phyloP scores from a whole-genome alignment of 345 rosid species.

The Populus ilicifolia region DNA sequence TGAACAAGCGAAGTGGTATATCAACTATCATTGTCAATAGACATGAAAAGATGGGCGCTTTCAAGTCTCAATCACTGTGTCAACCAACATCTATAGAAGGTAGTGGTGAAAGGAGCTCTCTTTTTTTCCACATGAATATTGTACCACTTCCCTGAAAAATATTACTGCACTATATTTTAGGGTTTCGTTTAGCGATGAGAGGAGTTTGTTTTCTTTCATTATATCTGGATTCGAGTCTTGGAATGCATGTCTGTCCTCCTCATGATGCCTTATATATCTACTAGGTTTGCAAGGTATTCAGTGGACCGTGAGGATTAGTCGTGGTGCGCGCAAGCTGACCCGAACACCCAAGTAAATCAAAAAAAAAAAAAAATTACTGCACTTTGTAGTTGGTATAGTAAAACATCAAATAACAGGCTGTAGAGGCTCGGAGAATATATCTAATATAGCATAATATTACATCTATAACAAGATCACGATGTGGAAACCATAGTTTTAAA shows the following conservation, averaged over 20 bases:
- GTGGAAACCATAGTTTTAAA: conserved; percentile 9
- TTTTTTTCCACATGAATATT: background rate
- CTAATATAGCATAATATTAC: background rate
- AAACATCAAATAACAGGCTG: background rate
- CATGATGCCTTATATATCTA: no score
- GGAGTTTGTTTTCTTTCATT: no score
- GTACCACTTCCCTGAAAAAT: background rate
- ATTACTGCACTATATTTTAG: background rate
- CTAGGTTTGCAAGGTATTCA: no score
- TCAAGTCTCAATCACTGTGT: conserved; percentile 67
- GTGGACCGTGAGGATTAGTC: no score
- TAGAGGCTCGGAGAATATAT: background rate
- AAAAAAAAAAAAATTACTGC: background rate
- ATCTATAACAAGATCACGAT: conserved; percentile 10
- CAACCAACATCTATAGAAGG: conserved; percentile 44
- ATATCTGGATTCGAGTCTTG: no score
- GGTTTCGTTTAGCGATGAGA: no score
- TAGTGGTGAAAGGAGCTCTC: conserved; percentile 29
- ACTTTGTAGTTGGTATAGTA: background rate
- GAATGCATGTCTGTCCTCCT: no score
- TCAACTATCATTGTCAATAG: conserved; percentile 72
- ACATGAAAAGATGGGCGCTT: conserved; percentile 90
- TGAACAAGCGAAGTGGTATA: conserved; percentile 45
- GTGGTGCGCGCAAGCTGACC: no score
- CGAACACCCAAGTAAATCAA: no score